Evolutionary conservation across 495 filamentous ascomycete species (phyloP), one percentile per base, ranked within the genome.

Genomic region (Hypoxylon rickii): DNA sequence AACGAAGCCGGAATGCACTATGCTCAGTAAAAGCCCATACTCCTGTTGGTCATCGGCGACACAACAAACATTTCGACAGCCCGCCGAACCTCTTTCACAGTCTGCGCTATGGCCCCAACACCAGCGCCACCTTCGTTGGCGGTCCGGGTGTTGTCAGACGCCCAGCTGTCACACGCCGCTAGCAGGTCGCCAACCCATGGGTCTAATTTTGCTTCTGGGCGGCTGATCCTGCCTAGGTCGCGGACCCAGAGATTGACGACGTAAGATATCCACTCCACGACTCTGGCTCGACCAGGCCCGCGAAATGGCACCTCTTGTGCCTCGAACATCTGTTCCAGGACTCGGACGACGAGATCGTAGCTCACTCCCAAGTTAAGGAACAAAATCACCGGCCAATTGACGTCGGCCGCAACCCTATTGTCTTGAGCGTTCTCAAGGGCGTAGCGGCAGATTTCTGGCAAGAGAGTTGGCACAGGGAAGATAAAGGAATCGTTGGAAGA

Each of bases 321-420:
- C 70, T 93, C 92, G 65, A 86, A 92, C 77, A 96, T 86, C 24
- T 75, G 74, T 67, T 97, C 94, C 6, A 98, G 80, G 29, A 91
- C 84, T 13, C 84, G 76, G 59, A 89, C 79, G 12, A 97, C 76
- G 1, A 85, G 77, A 55, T 96, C 89, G 59, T 86, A 85, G 7
- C 88, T 77, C 16, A 96, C 84, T 8, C 81, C 83, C 13, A 96
- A 80, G 32, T 87, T 82, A 19, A 95, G 68, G 65, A 97, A 89
- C 1, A 90, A 74, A 65, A 92, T 85, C 20, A 94, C 77, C 1
- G 93, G 86, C 94, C 94, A 98, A 50, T 80, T 83, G 8, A 85
- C 70, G 26, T 79, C 72, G 45, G 74, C 75, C 0, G 66, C 71
- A 3, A 89, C 85, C 26, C 81, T 82, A 7, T 83, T 78, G 42